Base-by-base conservation (phyloP, 1,284 basidiomycete species). In the Cryptococcus floricola region DNA sequence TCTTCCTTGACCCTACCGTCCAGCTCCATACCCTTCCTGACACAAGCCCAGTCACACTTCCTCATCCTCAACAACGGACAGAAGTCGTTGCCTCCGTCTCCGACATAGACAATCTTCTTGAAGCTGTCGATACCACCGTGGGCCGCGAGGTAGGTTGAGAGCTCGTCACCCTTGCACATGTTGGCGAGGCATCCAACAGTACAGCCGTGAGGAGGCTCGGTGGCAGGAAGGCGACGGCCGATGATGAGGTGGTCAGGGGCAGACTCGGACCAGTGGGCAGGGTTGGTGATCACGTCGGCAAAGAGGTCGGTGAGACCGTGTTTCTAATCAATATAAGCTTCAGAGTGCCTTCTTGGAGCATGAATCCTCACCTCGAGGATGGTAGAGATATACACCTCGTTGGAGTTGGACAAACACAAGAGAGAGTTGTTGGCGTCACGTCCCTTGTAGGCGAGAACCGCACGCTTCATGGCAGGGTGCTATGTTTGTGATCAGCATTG, bases 91-190 rank as follows among this genome's bases (percentile, higher is more conserved):
- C 83, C 82, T 2, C 95, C 95, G 72, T 98, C 95, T 23, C 95
- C 96, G 54, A 98, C 83, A 74, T 97, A 98, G 46, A 92, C 81
- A 61, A 97, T 81, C 52, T 88, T 85, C 60, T 95, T 88, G 69
- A 82, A 98, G 4, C 67, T 57, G 6, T 76, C 73, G 37, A 80
- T 78, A 14, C 83, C 81, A n/a, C 81, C 81, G 61, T 89, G 81
- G n/a, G 85, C 79, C 2, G 79, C 78, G 44, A 95, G 80, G 79
- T 89, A 97, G 0, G 85, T 85, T 5, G 87, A 84, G 31, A 98
- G 81, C 75, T 98, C 95, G 64, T 89, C 87, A 42, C 95, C 95
- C 82, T 98, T 98, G 82, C 95, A 98, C 93, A 98, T 97, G 80
- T 98, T 98, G 10, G 89, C 84, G 56, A 87, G 87, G 80, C 95